Conservation (phyloP, 345 rosid species). For the Adansonia digitata region DNA sequence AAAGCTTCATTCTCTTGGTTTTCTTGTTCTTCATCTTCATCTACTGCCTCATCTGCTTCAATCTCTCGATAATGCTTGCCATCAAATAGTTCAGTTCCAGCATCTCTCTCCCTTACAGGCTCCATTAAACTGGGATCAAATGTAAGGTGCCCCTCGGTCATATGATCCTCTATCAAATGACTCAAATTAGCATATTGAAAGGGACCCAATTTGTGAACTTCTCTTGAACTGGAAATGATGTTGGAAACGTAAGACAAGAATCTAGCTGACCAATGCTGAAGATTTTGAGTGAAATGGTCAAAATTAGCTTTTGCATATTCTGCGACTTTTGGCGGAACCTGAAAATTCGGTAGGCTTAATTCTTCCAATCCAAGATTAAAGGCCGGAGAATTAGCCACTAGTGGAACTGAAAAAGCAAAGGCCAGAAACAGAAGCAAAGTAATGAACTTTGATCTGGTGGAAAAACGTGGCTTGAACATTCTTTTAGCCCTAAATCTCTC, state of each 20-base stretch:
- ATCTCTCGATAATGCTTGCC: neutral
- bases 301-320: constrained; percentile 32
- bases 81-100: neutral
- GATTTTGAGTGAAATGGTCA: constrained; percentile 27
- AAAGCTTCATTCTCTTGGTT: constrained; percentile 14
- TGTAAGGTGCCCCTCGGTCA: constrained; percentile 16
- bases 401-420: constrained; percentile 28
- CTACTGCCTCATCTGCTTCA: constrained; percentile 16
- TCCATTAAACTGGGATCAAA: constrained; percentile 19
- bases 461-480: constrained; percentile 30
- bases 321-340: constrained; percentile 35
- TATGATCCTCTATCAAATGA: constrained; percentile 27
- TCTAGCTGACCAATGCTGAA: constrained; percentile 32
- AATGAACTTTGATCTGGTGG: constrained; percentile 33
- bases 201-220: constrained; percentile 23
- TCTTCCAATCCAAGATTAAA: constrained; percentile 24
- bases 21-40: constrained; percentile 13
- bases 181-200: constrained; percentile 55
- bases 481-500: constrained; percentile 22
- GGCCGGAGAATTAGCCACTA: constrained; percentile 29
- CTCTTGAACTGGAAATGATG: constrained; percentile 28
- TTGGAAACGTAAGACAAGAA: constrained; percentile 29
- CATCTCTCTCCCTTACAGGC: constrained; percentile 15
- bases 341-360: constrained; percentile 22
- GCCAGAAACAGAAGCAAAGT: constrained; percentile 38